A percentile compares a stretch with the other conserved stretches of the same genome.
These are phyloP conservation scores for Chaetomium cochliodes DNA, from an alignment of 495 filamentous ascomycete genomes.

Conservation along the genomic window DNA sequence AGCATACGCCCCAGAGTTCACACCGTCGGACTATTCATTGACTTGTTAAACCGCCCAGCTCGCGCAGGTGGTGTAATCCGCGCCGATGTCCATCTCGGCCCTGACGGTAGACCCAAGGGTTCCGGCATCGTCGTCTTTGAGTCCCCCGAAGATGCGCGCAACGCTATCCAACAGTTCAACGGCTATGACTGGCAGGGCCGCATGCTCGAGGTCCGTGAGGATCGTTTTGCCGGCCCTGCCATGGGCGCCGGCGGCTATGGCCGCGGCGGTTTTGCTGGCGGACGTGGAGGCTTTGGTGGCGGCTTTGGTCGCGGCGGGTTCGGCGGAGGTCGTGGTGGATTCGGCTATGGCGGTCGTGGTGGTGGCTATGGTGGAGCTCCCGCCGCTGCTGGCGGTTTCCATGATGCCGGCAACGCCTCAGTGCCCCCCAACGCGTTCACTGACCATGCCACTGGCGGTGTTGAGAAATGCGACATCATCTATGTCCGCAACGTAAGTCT, in stretches of 20 bases:
- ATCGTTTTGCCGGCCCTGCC: constrained; percentile 78
- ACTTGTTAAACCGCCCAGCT: constrained; percentile 34
- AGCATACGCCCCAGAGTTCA: constrained; percentile 37
- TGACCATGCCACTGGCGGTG: constrained; percentile 84
- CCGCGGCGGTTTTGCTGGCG: constrained; percentile 57
- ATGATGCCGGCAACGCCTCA: constrained; percentile 45
- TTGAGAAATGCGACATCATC: constrained; percentile 78
- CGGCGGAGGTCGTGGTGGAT: constrained; percentile 36
- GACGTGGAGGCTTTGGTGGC: constrained; percentile 58
- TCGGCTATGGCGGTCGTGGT: constrained; percentile 49
- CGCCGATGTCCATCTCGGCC: constrained; percentile 91
- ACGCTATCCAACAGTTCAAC: constrained; percentile 95
- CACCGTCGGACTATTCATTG: background rate
- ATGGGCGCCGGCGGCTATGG: constrained; percentile 57
- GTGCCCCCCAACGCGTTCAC: constrained; percentile 93
- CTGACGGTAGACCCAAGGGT: constrained; percentile 90
- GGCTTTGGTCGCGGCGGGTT: constrained; percentile 48
- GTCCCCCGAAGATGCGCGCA: constrained; percentile 87
- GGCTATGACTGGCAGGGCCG: constrained; percentile 98
- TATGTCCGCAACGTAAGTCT: constrained; percentile 93
- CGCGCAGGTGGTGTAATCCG: constrained; percentile 82
- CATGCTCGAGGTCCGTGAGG: constrained; percentile 89
- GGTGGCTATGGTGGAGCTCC: constrained; percentile 47
- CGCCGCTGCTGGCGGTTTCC: constrained; percentile 39
- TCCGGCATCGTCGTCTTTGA: constrained; percentile 98